phyloP scores from a whole-genome alignment of 768 basidiomycete genomes.

The Boletus tylopilopsis region DNA sequence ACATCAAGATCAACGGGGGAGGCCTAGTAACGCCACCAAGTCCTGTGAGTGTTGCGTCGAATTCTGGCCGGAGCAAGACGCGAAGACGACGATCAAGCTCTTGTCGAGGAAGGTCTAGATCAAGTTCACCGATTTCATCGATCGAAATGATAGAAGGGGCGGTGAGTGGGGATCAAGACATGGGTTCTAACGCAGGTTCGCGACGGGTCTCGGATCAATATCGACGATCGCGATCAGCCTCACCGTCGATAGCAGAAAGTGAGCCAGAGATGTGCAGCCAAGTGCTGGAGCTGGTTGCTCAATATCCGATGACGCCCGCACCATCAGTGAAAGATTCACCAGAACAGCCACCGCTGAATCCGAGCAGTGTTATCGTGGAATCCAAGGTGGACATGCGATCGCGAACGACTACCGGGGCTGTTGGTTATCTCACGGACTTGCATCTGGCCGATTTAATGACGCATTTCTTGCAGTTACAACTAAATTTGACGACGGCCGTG shows the following conservation, averaged over 20 bases:
- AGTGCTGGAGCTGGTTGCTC: constrained; percentile 16
- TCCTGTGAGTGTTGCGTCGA: constrained; percentile 66
- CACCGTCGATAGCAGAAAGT: constrained; percentile 29
- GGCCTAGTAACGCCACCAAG: constrained; percentile 75
- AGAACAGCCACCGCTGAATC: constrained; percentile 16
- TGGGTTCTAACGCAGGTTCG: constrained; percentile 18
- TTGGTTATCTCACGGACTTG: constrained; percentile 25
- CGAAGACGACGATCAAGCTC: constrained; percentile 45
- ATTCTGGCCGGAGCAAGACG: constrained; percentile 43
- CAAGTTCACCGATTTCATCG: constrained; percentile 32
- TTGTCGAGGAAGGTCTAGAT: constrained; percentile 36
- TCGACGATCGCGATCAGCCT: constrained; percentile 26
- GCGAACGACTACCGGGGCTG: constrained; percentile 24
- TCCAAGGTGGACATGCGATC: constrained; percentile 17
- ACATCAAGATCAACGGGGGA: constrained; percentile 27
- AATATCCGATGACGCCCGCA: constrained; percentile 30
- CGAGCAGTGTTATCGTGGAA: constrained; percentile 4
- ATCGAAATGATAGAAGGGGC: constrained; percentile 33
- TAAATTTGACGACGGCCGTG: constrained; percentile 46
- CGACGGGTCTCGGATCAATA: constrained; percentile 24
- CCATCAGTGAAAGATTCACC: constrained; percentile 30
- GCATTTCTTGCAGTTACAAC: constrained; percentile 26
- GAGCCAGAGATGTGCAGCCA: constrained; percentile 25
- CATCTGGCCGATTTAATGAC: constrained; percentile 15
- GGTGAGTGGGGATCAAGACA: constrained; percentile 15